phyloP scores from a whole-genome alignment of 192 early-diverging fungal species.

The Spizellomyces punctatus region DNA sequence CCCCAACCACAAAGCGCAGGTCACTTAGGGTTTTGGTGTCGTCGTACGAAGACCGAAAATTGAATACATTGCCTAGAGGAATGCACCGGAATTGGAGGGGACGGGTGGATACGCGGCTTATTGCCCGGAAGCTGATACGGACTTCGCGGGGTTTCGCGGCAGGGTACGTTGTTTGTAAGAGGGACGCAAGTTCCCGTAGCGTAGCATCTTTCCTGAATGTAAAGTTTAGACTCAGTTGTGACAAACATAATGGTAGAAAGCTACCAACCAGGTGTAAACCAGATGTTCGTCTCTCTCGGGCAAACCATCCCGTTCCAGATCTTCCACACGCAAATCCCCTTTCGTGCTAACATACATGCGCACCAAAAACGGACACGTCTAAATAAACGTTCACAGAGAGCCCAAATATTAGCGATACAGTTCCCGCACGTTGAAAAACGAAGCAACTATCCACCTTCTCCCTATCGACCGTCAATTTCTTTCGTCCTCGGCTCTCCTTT shows the following conservation, averaged over 20 bases:
- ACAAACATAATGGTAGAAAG: not conserved
- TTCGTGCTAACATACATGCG: slow-evolving; percentile 48
- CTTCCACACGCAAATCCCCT: slow-evolving; percentile 42
- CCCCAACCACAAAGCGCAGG: slow-evolving; percentile 59
- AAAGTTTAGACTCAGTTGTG: not conserved
- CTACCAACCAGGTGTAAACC: slow-evolving; percentile 59
- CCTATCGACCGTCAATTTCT: not conserved
- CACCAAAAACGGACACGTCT: slow-evolving; percentile 59
- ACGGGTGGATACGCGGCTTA: slow-evolving; percentile 48
- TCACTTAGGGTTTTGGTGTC: slow-evolving; percentile 55
- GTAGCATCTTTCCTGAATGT: slow-evolving; percentile 61
- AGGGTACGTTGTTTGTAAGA: slow-evolving; percentile 49
- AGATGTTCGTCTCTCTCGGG: slow-evolving; percentile 51
- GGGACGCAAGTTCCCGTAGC: slow-evolving; percentile 57
- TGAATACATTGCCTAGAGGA: slow-evolving; percentile 48
- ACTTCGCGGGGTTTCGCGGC: slow-evolving; percentile 44
- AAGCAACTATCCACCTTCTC: not conserved
- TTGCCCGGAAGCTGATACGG: slow-evolving; percentile 48
- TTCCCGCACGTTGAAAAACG: not conserved
- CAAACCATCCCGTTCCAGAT: slow-evolving; percentile 39
- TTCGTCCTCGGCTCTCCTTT: not conserved
- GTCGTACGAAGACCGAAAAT: slow-evolving; percentile 34
- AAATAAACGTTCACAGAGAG: not conserved
- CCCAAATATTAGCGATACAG: not conserved
- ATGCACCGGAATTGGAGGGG: slow-evolving; percentile 36